Percentiles rank a stretch among this genome's conserved stretches.
Conservation (phyloP, 2,329 filamentous ascomycete genomes). For the Periglandula ipomoeae region DNA sequence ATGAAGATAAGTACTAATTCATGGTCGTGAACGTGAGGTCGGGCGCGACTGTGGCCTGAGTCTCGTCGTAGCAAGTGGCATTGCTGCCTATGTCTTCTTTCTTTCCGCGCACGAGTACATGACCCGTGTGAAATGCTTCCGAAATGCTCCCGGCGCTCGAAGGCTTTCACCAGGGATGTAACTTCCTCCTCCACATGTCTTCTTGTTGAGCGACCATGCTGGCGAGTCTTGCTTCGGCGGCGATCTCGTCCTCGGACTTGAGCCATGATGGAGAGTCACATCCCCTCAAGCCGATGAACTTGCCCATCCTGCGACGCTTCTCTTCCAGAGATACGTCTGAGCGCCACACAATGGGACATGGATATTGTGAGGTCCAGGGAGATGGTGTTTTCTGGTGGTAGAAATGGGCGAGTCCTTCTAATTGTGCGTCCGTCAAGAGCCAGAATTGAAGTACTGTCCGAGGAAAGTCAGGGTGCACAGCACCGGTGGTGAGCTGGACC, state of each 20-base stretch:
- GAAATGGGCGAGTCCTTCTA: slow-evolving; percentile 61
- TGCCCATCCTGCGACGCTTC: slow-evolving; percentile 63
- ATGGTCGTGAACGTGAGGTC: not conserved
- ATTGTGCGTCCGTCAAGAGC: slow-evolving; percentile 61
- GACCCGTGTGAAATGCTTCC: not conserved
- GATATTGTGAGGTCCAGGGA: slow-evolving; percentile 50
- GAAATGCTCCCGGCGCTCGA: not conserved
- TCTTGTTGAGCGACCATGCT: slow-evolving; percentile 28
- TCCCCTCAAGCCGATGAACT: slow-evolving; percentile 63
- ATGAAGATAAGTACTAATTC: not conserved
- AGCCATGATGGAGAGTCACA: slow-evolving; percentile 30
- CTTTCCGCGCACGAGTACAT: not conserved
- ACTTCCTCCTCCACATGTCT: slow-evolving; percentile 39
- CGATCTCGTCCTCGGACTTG: slow-evolving; percentile 39
- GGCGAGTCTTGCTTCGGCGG: slow-evolving; percentile 31
- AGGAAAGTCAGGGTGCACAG: slow-evolving; percentile 58
- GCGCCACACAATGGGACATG: slow-evolving; percentile 57
- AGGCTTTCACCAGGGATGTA: slow-evolving; percentile 18
- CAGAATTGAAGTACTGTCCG: slow-evolving; percentile 60
- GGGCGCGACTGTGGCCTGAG: not conserved
- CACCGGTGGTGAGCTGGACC: slow-evolving; percentile 51
- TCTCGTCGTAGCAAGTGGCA: not conserved
- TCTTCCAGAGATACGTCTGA: slow-evolving; percentile 46
- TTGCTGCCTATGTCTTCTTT: slow-evolving; percentile 4
- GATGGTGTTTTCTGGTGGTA: slow-evolving; percentile 61